Conservation (phyloP, 139 green algal species). For the Eudorina sp. region DNA sequence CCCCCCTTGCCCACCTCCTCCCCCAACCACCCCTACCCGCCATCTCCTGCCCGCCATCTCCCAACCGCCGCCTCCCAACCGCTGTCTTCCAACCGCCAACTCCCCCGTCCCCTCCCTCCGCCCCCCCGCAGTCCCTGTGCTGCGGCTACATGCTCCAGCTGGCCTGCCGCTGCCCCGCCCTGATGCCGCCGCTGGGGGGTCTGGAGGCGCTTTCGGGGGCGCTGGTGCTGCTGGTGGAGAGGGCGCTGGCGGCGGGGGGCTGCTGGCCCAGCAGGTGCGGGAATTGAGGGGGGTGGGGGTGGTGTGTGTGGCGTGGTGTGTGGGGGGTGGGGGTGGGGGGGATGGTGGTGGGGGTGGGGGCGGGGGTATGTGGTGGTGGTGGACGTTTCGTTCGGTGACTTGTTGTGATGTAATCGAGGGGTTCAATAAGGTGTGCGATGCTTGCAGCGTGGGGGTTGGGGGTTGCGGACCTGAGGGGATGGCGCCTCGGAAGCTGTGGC, state of each 20-base stretch:
- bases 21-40: too few relatives aligned
- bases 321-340: constrained; percentile 5
- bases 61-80: too few relatives aligned
- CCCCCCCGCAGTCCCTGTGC: constrained; percentile 12
- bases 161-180: not conserved
- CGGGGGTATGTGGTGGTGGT: not conserved
- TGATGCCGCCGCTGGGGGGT: constrained; percentile 52
- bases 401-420: too few relatives aligned
- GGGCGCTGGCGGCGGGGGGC: constrained; percentile 27
- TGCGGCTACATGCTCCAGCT: constrained; percentile 48
- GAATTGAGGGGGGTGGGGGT: too few relatives aligned
- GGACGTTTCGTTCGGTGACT: too few relatives aligned
- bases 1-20: too few relatives aligned
- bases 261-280: constrained; percentile 17
- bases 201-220: not conserved
- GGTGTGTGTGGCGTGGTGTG: not conserved
- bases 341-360: not conserved
- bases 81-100: too few relatives aligned
- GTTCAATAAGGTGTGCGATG: too few relatives aligned
- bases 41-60: too few relatives aligned
- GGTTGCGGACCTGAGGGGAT: too few relatives aligned
- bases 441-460: too few relatives aligned
- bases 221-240: constrained; percentile 22
- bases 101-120: not conserved
- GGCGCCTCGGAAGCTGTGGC: too few relatives aligned